These are phyloP conservation scores for Russula sp. DNA, from an alignment of 768 basidiomycete species.

Conservation along the genomic window DNA sequence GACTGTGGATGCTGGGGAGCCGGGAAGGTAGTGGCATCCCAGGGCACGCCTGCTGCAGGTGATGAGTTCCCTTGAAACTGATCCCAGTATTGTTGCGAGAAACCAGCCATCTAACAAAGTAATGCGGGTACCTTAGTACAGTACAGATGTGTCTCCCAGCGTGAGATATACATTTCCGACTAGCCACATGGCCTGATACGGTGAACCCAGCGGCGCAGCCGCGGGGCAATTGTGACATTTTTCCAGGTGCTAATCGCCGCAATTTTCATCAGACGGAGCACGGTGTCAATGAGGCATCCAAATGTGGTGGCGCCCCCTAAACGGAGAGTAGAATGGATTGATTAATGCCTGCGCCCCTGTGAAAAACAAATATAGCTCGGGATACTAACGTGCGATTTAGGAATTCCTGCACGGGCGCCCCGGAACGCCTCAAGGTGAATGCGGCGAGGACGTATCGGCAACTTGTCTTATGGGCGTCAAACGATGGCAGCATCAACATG, in stretches of 20 bases:
- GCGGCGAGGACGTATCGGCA: background rate
- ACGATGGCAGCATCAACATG: background rate
- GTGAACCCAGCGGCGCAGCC: background rate
- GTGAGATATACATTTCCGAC: background rate
- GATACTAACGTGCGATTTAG: background rate
- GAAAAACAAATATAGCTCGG: background rate
- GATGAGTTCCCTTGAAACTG: background rate
- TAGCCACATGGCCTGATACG: background rate
- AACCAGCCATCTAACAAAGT: background rate
- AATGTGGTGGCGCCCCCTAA: background rate
- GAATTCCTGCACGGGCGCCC: conserved; percentile 2
- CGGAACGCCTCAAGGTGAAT: too few relatives aligned
- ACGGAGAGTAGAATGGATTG: background rate
- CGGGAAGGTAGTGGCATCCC: background rate
- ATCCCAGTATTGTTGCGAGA: background rate
- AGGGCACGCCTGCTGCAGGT: background rate
- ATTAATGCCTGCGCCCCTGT: background rate
- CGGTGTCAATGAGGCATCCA: background rate
- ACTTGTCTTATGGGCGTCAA: background rate
- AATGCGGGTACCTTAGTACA: too few relatives aligned
- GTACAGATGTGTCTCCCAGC: too few relatives aligned
- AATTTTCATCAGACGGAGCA: background rate
- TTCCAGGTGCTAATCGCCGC: background rate
- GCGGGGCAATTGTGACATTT: background rate
- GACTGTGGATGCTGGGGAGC: background rate